Evolutionary conservation across 441 rosid species (phyloP).

Genomic region (Isatis lusitanica): DNA sequence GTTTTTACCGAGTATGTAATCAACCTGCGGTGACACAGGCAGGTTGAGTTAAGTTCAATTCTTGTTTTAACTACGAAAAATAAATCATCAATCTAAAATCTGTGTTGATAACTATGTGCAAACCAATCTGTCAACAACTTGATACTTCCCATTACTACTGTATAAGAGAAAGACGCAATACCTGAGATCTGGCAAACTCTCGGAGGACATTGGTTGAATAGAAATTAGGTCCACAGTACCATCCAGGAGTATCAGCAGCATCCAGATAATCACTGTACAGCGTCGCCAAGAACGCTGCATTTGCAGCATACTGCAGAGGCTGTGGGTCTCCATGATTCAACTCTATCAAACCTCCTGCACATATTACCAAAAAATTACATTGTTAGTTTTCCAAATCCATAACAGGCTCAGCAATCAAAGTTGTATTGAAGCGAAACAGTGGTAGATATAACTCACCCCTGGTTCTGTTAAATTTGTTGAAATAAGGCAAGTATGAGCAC

Average conservation of each 20-base stretch:
- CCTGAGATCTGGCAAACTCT: slow-evolving; percentile 77
- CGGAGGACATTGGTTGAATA: slow-evolving; percentile 68
- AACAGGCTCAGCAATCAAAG: not conserved
- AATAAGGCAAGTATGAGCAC: slow-evolving; percentile 81
- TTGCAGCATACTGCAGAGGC: slow-evolving; percentile 82
- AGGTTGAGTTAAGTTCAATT: not conserved
- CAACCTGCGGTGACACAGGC: slow-evolving; percentile 46
- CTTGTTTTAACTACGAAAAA: not conserved
- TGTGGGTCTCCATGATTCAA: slow-evolving; percentile 86
- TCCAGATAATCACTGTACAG: slow-evolving; percentile 81
- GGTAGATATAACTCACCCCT: slow-evolving; percentile 46
- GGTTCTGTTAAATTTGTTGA: slow-evolving; percentile 73
- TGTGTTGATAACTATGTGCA: not conserved
- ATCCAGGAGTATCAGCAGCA: slow-evolving; percentile 91
- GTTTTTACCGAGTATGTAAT: slow-evolving; percentile 88
- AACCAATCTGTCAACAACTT: not conserved
- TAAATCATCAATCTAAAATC: not conserved
- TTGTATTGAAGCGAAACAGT: not conserved
- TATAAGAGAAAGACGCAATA: slow-evolving; percentile 16
- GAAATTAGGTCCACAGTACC: slow-evolving; percentile 90
- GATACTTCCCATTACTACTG: not conserved
- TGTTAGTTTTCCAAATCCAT: slow-evolving; percentile 16
- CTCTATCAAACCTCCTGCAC: slow-evolving; percentile 73
- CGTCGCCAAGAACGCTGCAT: slow-evolving; percentile 82
- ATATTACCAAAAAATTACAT: not conserved